Conservation (phyloP, 2,329 filamentous ascomycete species). For the Penicillium sp. region DNA sequence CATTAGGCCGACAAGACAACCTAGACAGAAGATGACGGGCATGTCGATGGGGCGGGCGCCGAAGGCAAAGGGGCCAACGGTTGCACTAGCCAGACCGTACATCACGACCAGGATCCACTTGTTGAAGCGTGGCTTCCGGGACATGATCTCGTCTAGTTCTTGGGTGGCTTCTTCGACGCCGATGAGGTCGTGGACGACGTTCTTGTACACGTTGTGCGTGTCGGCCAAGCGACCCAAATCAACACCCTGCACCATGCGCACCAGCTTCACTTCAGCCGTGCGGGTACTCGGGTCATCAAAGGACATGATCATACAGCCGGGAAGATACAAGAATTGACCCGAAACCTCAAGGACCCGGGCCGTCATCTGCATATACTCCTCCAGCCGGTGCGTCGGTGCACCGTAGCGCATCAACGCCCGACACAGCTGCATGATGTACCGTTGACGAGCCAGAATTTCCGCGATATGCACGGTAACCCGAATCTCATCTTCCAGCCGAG, state of each 20-base stretch:
- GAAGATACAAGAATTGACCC: constrained; percentile 87
- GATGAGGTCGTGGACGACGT: constrained; percentile 54
- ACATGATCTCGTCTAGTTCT: constrained; percentile 59
- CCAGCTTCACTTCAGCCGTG: constrained; percentile 53
- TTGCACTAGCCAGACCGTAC: constrained; percentile 75
- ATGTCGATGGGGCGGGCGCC: constrained; percentile 77
- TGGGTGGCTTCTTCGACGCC: constrained; percentile 53
- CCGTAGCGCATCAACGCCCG: constrained; percentile 88
- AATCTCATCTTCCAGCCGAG: constrained; percentile 55
- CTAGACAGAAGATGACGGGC: constrained; percentile 76
- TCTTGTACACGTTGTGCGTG: constrained; percentile 54
- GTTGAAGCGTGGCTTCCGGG: constrained; percentile 59
- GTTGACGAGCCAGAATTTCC: constrained; percentile 76
- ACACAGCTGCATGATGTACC: constrained; percentile 84
- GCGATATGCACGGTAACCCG: constrained; percentile 66
- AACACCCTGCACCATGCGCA: constrained; percentile 49
- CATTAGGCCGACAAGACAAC: constrained; percentile 72
- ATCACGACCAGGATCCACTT: constrained; percentile 63
- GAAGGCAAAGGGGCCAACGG: constrained; percentile 81
- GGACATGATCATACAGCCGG: constrained; percentile 92
- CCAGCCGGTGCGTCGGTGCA: constrained; percentile 87
- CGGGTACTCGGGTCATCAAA: constrained; percentile 65
- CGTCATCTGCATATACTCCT: constrained; percentile 90
- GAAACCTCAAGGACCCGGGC: constrained; percentile 86
- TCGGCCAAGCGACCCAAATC: constrained; percentile 52